Evolutionary conservation across 306 rosid genomes (phyloP), one percentile per base, ranked within the genome.

Genomic region (Medicago ruthenica): DNA sequence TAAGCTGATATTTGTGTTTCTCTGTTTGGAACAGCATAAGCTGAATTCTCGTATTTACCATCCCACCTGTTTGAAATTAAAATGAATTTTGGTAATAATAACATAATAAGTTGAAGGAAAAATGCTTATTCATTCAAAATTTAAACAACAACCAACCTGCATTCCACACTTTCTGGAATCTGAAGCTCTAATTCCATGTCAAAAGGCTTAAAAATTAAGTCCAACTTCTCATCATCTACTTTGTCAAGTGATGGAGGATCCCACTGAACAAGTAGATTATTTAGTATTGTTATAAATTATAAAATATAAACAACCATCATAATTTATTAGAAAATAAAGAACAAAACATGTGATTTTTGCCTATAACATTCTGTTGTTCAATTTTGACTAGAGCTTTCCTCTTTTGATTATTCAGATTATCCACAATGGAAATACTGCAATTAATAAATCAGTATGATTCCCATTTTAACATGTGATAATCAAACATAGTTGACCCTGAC

Each of bases 151-250:
- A 24, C 75, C 42, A 76, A 90, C 98, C 97, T 92, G 85, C 17
- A 27, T 63, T 85, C 90, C 27, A 86, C 95, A 9, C 47, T 83
- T 79, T 84, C 87, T 27, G 90, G 91, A 80, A 95, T 85, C 74
- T 83, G 90, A 20, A 92, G 88, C 86, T 95, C 97, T 70, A 95
- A 83, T 78, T 90, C 88, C 79, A 86, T 83, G 9, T 74, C 71
- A 39, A 90, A 95, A 1, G 81, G 84, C 84, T 86, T 79, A 61
- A 95, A 95, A 40, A 88, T 84, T 34, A 86, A 76, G 79, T 86
- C 87, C 76, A 95, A 27, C 76, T 79, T 89, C 48, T 39, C 78
- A 12, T 89, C 86, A 1, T 80, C 83, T 54, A 90, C 92, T 86
- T 81, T 50, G 21, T 90, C 96, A 0, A 90, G 89, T 20, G 91